Percentiles rank a stretch among this genome's conserved stretches.
These are phyloP conservation scores for Gossypium sturtianum DNA, from an alignment of 345 rosid species.

Conservation along the genomic window DNA sequence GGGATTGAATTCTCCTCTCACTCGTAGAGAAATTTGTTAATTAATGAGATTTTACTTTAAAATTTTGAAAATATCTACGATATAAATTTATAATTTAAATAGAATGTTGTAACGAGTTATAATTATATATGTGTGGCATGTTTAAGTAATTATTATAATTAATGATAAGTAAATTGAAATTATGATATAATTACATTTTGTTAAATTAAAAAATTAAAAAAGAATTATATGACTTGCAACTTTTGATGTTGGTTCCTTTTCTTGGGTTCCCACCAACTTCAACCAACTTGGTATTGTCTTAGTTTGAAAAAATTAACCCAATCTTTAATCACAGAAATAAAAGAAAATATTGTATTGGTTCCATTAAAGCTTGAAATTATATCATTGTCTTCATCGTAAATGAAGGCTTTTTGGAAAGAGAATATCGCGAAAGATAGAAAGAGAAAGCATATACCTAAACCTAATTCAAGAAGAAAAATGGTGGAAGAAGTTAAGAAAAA, in stretches of 20 bases:
- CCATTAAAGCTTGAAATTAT: not conserved
- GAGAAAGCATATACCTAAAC: not conserved
- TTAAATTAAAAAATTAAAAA: too few species aligned
- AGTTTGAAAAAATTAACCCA: not conserved
- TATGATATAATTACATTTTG: too few species aligned
- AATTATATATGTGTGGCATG: too few species aligned
- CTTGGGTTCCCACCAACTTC: slow-evolving; percentile 16
- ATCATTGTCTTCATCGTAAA: not conserved
- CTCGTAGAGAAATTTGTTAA: too few species aligned
- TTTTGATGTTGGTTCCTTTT: not conserved
- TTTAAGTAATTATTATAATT: too few species aligned
- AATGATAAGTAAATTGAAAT: too few species aligned
- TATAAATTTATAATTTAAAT: too few species aligned
- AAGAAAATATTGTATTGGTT: not conserved
- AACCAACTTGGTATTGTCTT: slow-evolving; percentile 17
- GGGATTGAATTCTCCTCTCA: too few species aligned
- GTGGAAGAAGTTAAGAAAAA: not conserved
- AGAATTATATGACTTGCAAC: not conserved
- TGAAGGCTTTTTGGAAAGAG: not conserved
- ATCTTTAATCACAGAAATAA: not conserved
- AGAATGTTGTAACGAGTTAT: too few species aligned
- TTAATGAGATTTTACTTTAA: too few species aligned
- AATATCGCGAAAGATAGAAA: not conserved
- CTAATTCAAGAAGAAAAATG: too few species aligned
- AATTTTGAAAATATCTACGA: too few species aligned